Evolutionary conservation across 495 filamentous ascomycete genomes (phyloP).

Genomic region (Sabuloglossum arenarium): DNA sequence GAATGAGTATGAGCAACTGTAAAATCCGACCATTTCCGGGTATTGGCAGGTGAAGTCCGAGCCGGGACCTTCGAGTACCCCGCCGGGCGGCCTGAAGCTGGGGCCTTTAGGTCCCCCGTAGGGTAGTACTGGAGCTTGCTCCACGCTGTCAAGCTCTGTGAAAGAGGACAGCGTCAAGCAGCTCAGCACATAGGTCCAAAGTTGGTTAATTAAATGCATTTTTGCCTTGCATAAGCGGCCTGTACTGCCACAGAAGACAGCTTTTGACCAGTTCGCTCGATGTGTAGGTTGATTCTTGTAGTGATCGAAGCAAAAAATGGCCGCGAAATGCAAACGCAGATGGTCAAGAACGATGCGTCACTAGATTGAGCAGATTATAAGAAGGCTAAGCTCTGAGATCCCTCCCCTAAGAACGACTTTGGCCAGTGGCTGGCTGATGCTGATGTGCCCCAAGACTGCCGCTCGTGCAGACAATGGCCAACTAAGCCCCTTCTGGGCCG

Average conservation of each 20-base stretch:
- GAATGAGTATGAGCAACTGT: too few species aligned
- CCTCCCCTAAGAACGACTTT: neutral
- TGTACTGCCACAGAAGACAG: neutral
- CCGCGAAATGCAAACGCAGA: neutral
- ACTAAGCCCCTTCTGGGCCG: neutral
- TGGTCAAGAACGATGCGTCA: too few species aligned
- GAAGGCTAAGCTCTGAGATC: neutral
- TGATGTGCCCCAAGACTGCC: neutral
- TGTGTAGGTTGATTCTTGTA: neutral
- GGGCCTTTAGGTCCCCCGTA: neutral
- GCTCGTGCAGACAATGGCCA: neutral
- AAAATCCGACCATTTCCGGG: too few species aligned
- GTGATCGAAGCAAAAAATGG: neutral
- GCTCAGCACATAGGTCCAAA: neutral
- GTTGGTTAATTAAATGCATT: neutral
- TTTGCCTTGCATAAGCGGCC: neutral
- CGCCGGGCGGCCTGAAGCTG: slow-evolving; percentile 4
- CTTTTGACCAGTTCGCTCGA: neutral
- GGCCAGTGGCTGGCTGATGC: neutral
- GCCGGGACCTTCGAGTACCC: neutral
- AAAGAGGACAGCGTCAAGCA: neutral
- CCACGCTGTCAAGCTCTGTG: neutral
- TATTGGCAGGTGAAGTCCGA: slow-evolving; percentile 3
- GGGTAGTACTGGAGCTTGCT: neutral
- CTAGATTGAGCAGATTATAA: neutral